Evolutionary conservation across 2,329 filamentous ascomycete genomes (phyloP), one percentile per base, ranked within the genome.

Genomic region (Hypoxylon rubiginosum): DNA sequence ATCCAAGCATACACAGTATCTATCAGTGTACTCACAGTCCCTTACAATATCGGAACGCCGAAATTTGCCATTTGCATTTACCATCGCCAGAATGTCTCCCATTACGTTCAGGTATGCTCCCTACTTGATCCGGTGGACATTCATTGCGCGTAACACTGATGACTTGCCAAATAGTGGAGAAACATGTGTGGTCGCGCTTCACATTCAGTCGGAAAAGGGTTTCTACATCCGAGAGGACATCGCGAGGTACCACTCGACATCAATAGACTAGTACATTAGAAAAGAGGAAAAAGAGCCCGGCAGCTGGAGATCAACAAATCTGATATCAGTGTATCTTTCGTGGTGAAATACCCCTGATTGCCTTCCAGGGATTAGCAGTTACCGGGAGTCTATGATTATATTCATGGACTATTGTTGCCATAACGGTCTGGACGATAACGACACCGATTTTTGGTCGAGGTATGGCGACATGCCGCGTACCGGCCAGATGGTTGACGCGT

Each of bases 161-260:
- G 41, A 45, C 17, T 45, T 45, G 7, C 17, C 2, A 21, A 51
- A 11, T 15, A 39, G 9, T 21, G 15, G 15, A 6, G 30, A 30
- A 7, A 28, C 36, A 9, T 21, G 51, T 6, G 45, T 45, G 2
- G 26, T 43, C 9, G 36, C 7, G 3, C n/a, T 54, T 8, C 34
- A 43, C 13, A 30, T 17, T 11, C 7, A 24, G 4, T n/a, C 15
- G n/a, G 11, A 9, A 30, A 1, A 43, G 6, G 15, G 32, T 30
- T 45, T 43, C 24, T 43, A 26, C n/a, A 28, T 54, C 36, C 51
- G 30, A n/a, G 51, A 54, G 13, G 24, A 43, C n/a, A 45, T 45
- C 11, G 17, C 21, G 6, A 45, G 41, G 11, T 24, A 45, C 21
- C 41, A 45, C 8, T 45, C 41, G 17, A 7, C 17, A 10, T 21